Base-by-base conservation (phyloP, 345 rosid species). In the Sisymbrium altissimum region DNA sequence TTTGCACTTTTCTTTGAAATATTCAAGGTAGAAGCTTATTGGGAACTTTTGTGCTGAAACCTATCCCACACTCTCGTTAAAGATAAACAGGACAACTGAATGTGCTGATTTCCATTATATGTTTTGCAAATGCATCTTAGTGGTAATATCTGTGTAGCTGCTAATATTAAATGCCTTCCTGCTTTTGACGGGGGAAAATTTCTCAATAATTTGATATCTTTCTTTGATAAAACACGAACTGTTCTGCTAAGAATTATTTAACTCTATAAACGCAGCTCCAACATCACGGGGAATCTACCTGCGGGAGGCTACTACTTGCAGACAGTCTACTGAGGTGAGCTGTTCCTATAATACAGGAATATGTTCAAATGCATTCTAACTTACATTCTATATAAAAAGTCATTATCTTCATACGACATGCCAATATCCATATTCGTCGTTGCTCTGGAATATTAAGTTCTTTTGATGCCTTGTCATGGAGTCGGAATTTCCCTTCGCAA, bases 261-360 rank as follows among this genome's bases (percentile, higher is more conserved):
- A 53, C 64, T 70, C 15, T 54, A n/a, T 78, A 39, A 74, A 53
- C 63, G 81, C 89, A 95, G 99, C 89, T 77, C 91, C 97, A 59
- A 66, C 85, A 48, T 85, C 84, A 66, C 86, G 97, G n/a, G 98
- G 98, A 68, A 85, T 92, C 80, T 92, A 95, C 82, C 83, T 95
- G 66, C 86, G 98, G 84, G 98, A 95, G 62, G 85, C 89, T 71
- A 75, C 81, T 65, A 77, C 86, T 73, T 84, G 94, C 82, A 78
- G 64, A 78, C 91, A 84, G 64, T 80, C 90, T 71, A 77, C 94
- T 32, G 97, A 95, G 99, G 99, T 90, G 74, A 58, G 83, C 52
- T 71, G 33, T 68, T 77, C 17, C 44, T 66, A 39, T 56, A 19
- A 53, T 48, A 61, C 50, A 33, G 32, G 63, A 60, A 61, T 27